Percentiles rank a stretch among this genome's conserved stretches.
Conservation (phyloP, 257 asterid species). For the Vinca minor region DNA sequence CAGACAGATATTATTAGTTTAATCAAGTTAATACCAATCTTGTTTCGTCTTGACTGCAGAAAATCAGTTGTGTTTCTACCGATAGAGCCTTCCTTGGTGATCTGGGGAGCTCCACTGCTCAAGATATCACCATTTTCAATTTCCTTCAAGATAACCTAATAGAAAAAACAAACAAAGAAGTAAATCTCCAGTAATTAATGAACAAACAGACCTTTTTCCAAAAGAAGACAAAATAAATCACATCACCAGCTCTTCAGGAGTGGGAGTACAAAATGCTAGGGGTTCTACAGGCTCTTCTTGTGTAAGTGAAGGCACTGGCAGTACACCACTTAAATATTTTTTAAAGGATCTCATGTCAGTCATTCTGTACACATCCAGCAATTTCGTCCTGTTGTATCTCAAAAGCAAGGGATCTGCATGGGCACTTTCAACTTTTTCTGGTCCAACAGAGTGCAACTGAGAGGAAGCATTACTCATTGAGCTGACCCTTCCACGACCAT, state of each 20-base stretch:
- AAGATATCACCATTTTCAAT: conserved; percentile 78
- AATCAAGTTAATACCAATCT: conserved; percentile 40
- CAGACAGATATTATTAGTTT: not conserved
- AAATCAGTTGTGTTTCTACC: conserved; percentile 54
- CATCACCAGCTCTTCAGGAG: conserved; percentile 75
- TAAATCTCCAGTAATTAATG: conserved; percentile 5
- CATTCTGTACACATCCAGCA: conserved; percentile 67
- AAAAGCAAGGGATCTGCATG: conserved; percentile 32
- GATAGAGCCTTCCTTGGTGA: conserved; percentile 60
- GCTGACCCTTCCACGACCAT: conserved; percentile 60
- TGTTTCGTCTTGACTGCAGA: conserved; percentile 54
- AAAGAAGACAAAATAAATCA: conserved; percentile 4
- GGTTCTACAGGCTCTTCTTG: conserved; percentile 72
- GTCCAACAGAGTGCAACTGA: conserved; percentile 36
- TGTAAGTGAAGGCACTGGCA: conserved; percentile 64
- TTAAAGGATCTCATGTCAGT: conserved; percentile 34
- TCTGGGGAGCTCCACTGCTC: conserved; percentile 82
- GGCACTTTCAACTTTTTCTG: conserved; percentile 50
- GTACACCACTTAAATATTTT: conserved; percentile 41
- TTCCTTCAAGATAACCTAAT: conserved; percentile 71
- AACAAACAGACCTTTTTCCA: not conserved
- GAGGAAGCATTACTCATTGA: conserved; percentile 27
- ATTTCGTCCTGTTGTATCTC: conserved; percentile 51
- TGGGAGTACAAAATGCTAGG: conserved; percentile 53
- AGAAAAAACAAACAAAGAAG: conserved; percentile 14